Percentiles rank a stretch among this genome's conserved stretches.
Evolutionary conservation across 306 rosid genomes (phyloP).

Genomic region (Citrullus colocynthis): DNA sequence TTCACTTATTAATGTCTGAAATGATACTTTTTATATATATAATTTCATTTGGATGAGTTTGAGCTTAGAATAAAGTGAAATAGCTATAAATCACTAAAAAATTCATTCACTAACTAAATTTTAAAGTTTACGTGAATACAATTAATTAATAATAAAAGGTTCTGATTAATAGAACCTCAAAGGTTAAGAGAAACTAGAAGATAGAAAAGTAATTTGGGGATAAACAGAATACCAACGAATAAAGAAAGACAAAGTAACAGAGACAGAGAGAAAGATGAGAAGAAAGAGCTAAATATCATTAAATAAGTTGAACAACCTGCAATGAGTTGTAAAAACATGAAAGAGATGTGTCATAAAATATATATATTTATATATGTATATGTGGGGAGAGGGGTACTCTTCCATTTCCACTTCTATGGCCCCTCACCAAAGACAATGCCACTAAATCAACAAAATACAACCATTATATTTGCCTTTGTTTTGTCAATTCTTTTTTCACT

Average conservation of each 20-base stretch:
- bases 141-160: too few species aligned
- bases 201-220: neutral
- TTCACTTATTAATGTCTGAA: too few species aligned
- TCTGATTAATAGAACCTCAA: too few species aligned
- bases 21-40: too few species aligned
- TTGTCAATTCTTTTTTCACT: neutral
- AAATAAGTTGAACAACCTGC: neutral
- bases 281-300: neutral
- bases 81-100: too few species aligned
- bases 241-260: neutral
- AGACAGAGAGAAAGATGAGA: neutral
- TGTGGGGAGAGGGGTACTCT: neutral
- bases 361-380: neutral
- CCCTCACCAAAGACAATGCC: neutral
- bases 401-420: neutral
- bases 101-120: too few species aligned
- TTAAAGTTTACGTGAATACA: too few species aligned
- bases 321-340: constrained; percentile 11
- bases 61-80: too few species aligned
- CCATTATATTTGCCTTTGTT: neutral
- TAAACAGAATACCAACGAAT: neutral
- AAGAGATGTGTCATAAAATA: constrained; percentile 4
- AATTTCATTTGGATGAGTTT: too few species aligned
- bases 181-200: neutral
- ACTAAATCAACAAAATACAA: neutral